Evolutionary conservation across 345 rosid genomes (phyloP), one percentile per base, ranked within the genome.

Genomic region (Euphorbia tirucalli): DNA sequence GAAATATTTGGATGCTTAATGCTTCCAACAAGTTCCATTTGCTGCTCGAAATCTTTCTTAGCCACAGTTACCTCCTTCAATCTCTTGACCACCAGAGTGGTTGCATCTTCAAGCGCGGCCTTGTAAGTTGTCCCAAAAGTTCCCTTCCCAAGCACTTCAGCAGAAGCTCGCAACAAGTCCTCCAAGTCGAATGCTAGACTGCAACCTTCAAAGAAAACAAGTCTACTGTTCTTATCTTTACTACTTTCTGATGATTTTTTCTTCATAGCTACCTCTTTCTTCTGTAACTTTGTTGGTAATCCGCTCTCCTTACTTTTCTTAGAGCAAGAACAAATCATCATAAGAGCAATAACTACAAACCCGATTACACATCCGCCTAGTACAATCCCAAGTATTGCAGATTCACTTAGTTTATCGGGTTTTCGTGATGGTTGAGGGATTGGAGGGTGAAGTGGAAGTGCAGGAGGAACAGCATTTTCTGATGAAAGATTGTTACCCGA

Each of bases 161-260:
- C 81, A 25, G 81, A 78, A 18, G 81, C 81, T 57, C 81, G 70
- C 61, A 78, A 60, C 71, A 78, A 50, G 58, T 78, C 78, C 68
- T 78, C 81, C 71, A 78, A 78, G 60, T 78, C 78, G 66, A 78
- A 78, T 65, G 81, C 81, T 56, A 78, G 77, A 28, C 57, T 78
- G n/a, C 71, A 73, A 28, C 76, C 78, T 65, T 78, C 81, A 55
- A 74, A 78, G 71, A 78, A 78, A 37, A 78, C 74, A 5, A 78
- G 60, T 67, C 68, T 70, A 68, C 65, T 73, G n/a, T 73, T 65
- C 71, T 69, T 60, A 5, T 65, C 68, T 50, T 73, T n/a, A n/a
- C n/a, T 70, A 9, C 41, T 46, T 24, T 66, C 74, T 28, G 65
- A 67, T 10, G 50, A 56, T 3, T 61, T 66, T 52, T 66, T 61